A percentile compares a stretch with the other conserved stretches of the same genome.
These are phyloP conservation scores for Pyrenopolyporus hunteri DNA, from an alignment of 495 filamentous ascomycete genomes.

Conservation along the genomic window DNA sequence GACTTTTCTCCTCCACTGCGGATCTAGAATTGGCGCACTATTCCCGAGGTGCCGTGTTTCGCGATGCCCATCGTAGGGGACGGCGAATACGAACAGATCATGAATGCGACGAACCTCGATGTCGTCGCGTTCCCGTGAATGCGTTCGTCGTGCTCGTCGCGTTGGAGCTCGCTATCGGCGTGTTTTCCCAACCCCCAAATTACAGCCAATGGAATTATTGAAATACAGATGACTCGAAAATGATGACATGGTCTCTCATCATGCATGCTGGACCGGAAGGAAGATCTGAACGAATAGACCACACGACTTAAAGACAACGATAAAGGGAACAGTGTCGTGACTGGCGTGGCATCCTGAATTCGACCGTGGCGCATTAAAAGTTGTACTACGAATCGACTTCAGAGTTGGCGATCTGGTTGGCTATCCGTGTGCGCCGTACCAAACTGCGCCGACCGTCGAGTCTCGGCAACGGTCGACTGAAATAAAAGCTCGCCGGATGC, in stretches of 20 bases:
- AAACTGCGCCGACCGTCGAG: slow-evolving; percentile 2
- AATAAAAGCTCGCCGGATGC: not conserved
- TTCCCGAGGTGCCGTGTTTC: slow-evolving; percentile 2
- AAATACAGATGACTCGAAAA: slow-evolving; percentile 24
- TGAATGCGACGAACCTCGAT: too few relatives aligned
- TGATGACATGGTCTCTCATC: slow-evolving; percentile 21
- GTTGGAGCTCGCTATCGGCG: not conserved
- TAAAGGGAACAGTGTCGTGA: slow-evolving; percentile 27
- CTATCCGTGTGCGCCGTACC: not conserved
- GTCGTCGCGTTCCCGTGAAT: slow-evolving; percentile 10
- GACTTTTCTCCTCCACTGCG: too few relatives aligned
- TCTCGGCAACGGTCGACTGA: not conserved
- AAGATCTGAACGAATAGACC: slow-evolving; percentile 17
- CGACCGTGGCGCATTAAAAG: slow-evolving; percentile 28
- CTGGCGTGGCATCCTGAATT: slow-evolving; percentile 28
- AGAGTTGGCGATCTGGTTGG: not conserved
- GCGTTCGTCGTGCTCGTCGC: slow-evolving; percentile 2
- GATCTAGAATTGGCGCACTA: slow-evolving; percentile 2
- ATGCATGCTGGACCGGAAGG: slow-evolving; percentile 22
- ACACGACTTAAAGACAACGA: slow-evolving; percentile 12
- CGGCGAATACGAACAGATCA: not conserved
- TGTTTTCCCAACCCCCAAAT: slow-evolving; percentile 2
- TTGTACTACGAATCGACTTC: slow-evolving; percentile 1
- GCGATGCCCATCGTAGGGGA: not conserved
- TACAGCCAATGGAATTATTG: slow-evolving; percentile 24